phyloP scores from a whole-genome alignment of 1,284 basidiomycete species.

The Tilletiopsis washingtonensis region DNA sequence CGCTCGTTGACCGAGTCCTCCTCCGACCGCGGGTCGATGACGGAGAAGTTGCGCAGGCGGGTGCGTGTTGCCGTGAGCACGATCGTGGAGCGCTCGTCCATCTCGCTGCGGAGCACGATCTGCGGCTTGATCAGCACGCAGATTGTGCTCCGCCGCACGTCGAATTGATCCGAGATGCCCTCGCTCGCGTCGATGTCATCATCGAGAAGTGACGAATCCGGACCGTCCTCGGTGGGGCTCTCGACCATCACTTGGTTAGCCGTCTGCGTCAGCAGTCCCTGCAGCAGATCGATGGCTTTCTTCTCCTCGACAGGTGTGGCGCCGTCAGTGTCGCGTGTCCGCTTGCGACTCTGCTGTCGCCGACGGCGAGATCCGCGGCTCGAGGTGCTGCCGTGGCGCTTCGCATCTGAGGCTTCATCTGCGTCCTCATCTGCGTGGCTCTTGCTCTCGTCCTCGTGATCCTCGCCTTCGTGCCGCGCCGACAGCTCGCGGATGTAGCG shows the following conservation, averaged over 20 bases:
- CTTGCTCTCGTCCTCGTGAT: constrained; percentile 6
- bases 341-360: not conserved
- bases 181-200: constrained; percentile 16
- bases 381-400: constrained; percentile 5
- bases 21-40: constrained; percentile 62
- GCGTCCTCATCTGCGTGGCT: not conserved
- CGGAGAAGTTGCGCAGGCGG: constrained; percentile 69
- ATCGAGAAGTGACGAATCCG: not conserved
- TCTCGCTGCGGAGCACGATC: constrained; percentile 67
- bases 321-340: constrained; percentile 3
- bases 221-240: constrained; percentile 13
- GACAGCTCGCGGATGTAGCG: constrained; percentile 35
- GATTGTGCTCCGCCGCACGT: constrained; percentile 60
- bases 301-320: no score
- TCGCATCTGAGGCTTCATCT: constrained; percentile 9
- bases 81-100: constrained; percentile 59
- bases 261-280: constrained; percentile 41
- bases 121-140: constrained; percentile 85
- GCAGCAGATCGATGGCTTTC: constrained; percentile 28
- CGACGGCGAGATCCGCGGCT: not conserved
- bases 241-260: constrained; percentile 17
- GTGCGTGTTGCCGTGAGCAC: constrained; percentile 75
- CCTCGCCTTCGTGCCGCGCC: constrained; percentile 3
- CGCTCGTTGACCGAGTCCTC: constrained; percentile 79
- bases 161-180: constrained; percentile 49